These are phyloP conservation scores for Stephania yunnanensis DNA, from an alignment of 164 flowering plant genomes.

Conservation along the genomic window DNA sequence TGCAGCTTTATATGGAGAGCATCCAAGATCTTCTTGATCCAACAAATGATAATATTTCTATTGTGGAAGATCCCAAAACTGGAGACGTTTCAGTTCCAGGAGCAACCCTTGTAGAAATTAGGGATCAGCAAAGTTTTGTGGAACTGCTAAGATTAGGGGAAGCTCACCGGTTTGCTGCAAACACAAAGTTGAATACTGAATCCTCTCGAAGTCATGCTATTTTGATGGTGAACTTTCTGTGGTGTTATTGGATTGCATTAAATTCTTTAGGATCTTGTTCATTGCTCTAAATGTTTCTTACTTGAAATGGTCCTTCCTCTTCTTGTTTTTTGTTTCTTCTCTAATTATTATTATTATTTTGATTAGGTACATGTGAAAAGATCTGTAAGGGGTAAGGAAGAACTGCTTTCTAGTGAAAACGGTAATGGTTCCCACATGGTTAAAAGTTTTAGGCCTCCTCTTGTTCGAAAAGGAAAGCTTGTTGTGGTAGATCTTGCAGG, in stretches of 20 bases:
- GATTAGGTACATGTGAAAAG: conserved; percentile 69
- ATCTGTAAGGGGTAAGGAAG: conserved; percentile 60
- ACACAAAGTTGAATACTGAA: conserved; percentile 90
- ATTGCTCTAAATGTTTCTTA: background rate
- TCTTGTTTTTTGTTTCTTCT: background rate
- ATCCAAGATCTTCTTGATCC: conserved; percentile 97
- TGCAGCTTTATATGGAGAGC: conserved; percentile 98
- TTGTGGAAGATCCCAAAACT: conserved; percentile 86
- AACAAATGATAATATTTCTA: conserved; percentile 73
- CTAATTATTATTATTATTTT: conserved; percentile 2
- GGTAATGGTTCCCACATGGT: conserved; percentile 34
- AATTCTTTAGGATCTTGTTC: background rate
- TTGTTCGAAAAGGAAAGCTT: conserved; percentile 81
- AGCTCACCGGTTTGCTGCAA: conserved; percentile 93
- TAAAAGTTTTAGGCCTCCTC: conserved; percentile 55
- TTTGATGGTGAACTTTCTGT: conserved; percentile 54
- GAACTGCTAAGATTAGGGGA: conserved; percentile 81
- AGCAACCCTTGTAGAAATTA: conserved; percentile 67
- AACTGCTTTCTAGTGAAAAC: conserved; percentile 44
- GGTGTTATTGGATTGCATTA: background rate
- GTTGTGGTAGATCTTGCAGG: conserved; percentile 98
- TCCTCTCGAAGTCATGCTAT: conserved; percentile 98
- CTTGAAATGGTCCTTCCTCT: background rate
- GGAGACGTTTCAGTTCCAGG: conserved; percentile 97
- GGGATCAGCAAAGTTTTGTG: conserved; percentile 75